Percentiles rank a stretch among this genome's conserved stretches.
phyloP scores from a whole-genome alignment of 176 grass and related monocot species.

The Oryza glumipatula region DNA sequence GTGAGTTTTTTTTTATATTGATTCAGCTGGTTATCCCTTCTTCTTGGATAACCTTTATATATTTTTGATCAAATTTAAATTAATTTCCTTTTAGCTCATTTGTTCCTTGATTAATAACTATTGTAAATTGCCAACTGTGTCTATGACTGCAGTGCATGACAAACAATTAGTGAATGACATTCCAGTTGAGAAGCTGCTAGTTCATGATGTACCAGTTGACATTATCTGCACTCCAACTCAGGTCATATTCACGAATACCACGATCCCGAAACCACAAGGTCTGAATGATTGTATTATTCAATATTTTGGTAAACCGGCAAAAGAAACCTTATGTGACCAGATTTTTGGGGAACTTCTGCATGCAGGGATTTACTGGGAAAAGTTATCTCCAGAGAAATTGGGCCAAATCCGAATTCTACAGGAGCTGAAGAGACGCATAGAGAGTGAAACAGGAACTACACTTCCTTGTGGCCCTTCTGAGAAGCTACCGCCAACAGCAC shows the following conservation, averaged over 20 bases:
- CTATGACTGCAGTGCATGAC: conserved; percentile 72
- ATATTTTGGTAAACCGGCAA: conserved; percentile 20
- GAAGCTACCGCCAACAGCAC: conserved; percentile 89
- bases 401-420: conserved; percentile 82
- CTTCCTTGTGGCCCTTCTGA: conserved; percentile 86
- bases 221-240: conserved; percentile 94
- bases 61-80: neutral
- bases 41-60: conserved; percentile 9
- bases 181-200: conserved; percentile 82
- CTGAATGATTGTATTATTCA: conserved; percentile 1
- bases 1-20: conserved; percentile 48
- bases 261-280: conserved; percentile 95
- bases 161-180: conserved; percentile 93
- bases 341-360: conserved; percentile 7
- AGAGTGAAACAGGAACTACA: conserved; percentile 62
- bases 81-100: neutral
- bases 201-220: conserved; percentile 94
- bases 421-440: conserved; percentile 80
- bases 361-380: conserved; percentile 95
- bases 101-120: conserved; percentile 1
- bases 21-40: conserved; percentile 4
- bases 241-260: conserved; percentile 82
- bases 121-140: conserved; percentile 13
- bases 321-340: neutral
- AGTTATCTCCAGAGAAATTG: conserved; percentile 87